Base-by-base conservation (phyloP, 257 asterid genomes). In the Solanum arcanum region DNA sequence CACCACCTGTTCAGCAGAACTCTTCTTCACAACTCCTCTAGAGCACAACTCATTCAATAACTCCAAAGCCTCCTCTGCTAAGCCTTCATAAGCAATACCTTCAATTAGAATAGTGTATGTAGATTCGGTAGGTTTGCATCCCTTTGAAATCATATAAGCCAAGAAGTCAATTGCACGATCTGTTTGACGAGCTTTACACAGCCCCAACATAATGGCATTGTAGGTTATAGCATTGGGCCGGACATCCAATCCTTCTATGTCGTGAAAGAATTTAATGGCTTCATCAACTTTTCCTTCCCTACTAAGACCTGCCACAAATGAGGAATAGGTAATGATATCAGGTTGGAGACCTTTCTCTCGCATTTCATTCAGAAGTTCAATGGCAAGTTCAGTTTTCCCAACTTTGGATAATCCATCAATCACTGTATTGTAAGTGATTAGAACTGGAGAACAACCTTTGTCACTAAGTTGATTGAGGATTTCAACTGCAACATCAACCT, bases 91-190 rank as follows among this genome's bases (percentile, higher is more conserved):
- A 49, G 96, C 96, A 16, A 95, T 86, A 47, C 99, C 98, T 90
- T 95, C 96, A 33, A 95, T 90, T 88, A 96, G 89, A 84, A 96
- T 96, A 21, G 94, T 95, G 90, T 95, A 96, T 9, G 97, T 93
- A 44, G 98, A 90, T 90, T 95, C 98, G 78, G 93, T 94, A 85
- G 99, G 99, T 88, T 93, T 94, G 92, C 98, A 94, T 85, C 97
- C 98, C 90, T 91, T 93, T 4, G 93, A 89, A 66, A 96, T 94
- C 99, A 96, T 95, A 83, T 49, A 86, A 46, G 83, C 94, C 91
- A 94, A 91, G 86, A 93, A 92, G 89, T 96, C 98, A 7, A 96
- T 95, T 1, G 99, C 99, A 23, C 93, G 98, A 86, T 89, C 95
- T 0, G 98, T 94, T 89, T 92, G 91, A 20, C 95, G 94, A 84